These are phyloP conservation scores for Penicillium samsonianum DNA, from an alignment of 495 filamentous ascomycete genomes.

Conservation along the genomic window DNA sequence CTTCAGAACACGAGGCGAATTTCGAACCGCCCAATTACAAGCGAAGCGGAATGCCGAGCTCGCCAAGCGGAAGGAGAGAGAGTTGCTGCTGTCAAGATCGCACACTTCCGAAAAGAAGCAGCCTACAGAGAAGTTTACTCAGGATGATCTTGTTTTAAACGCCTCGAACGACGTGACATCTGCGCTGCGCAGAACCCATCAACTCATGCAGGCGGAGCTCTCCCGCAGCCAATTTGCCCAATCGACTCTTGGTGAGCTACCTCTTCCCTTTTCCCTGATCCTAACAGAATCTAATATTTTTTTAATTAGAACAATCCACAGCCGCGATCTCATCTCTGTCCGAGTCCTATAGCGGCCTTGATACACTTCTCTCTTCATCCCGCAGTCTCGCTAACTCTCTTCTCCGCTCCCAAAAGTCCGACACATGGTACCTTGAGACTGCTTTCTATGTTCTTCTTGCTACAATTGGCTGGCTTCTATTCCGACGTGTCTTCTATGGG, in stretches of 20 bases:
- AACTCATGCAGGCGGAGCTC: constrained; percentile 79
- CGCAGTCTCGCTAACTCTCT: constrained; percentile 76
- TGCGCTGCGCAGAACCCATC: constrained; percentile 80
- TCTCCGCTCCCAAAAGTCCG: constrained; percentile 83
- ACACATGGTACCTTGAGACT: constrained; percentile 94
- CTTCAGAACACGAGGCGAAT: constrained; percentile 66
- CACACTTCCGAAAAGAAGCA: constrained; percentile 39
- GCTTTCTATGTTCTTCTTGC: constrained; percentile 76
- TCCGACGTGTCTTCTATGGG: constrained; percentile 80
- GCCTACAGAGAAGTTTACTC: constrained; percentile 52
- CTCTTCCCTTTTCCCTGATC: background rate
- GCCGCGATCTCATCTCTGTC: constrained; percentile 77
- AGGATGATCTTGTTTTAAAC: constrained; percentile 67
- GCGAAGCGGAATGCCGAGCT: constrained; percentile 75
- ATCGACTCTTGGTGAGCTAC: constrained; percentile 66
- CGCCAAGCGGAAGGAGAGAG: constrained; percentile 73
- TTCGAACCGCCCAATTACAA: constrained; percentile 80
- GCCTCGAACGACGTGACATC: constrained; percentile 83
- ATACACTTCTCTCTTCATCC: constrained; percentile 70
- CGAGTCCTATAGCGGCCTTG: constrained; percentile 75
- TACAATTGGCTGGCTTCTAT: constrained; percentile 83
- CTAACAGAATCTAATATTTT: constrained; percentile 13
- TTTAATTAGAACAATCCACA: constrained; percentile 62
- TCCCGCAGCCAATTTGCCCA: constrained; percentile 83
- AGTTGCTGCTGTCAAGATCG: constrained; percentile 65